Percentiles rank a stretch among this genome's conserved stretches.
Evolutionary conservation across 306 rosid species (phyloP).

Genomic region (Cicer arietinum): DNA sequence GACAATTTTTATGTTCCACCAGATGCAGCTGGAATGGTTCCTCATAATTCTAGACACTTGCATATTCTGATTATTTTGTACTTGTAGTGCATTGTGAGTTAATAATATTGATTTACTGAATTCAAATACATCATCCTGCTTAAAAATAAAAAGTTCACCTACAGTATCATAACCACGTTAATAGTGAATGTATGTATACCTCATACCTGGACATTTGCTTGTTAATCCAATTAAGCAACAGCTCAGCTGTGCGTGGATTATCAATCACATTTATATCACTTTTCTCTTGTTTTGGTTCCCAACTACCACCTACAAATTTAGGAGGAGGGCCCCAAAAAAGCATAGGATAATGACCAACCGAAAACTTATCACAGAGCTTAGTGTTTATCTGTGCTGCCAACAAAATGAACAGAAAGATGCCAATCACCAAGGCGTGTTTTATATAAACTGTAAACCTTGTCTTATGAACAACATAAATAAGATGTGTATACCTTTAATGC

Average conservation of each 20-base stretch:
- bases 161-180: conserved; percentile 8
- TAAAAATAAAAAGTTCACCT: conserved; percentile 32
- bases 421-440: conserved; percentile 50
- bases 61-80: conserved; percentile 28
- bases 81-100: conserved; percentile 7
- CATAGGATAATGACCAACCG: conserved; percentile 92
- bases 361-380: conserved; percentile 91
- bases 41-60: conserved; percentile 21
- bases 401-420: conserved; percentile 55
- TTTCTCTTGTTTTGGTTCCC: conserved; percentile 79
- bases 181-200: conserved; percentile 42
- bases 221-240: conserved; percentile 87
- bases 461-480: conserved; percentile 22
- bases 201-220: conserved; percentile 84
- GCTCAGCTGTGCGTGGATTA: conserved; percentile 79
- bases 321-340: conserved; percentile 93
- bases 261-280: conserved; percentile 66
- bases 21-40: conserved; percentile 19
- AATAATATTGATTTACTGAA: conserved; percentile 15
- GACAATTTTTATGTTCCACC: conserved; percentile 29
- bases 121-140: conserved; percentile 32
- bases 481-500: conserved; percentile 70
- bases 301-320: conserved; percentile 75
- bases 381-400: conserved; percentile 97
- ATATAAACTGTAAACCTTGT: conserved; percentile 17